phyloP scores from a whole-genome alignment of 192 early-diverging fungal species.

The Geranomyces variabilis region DNA sequence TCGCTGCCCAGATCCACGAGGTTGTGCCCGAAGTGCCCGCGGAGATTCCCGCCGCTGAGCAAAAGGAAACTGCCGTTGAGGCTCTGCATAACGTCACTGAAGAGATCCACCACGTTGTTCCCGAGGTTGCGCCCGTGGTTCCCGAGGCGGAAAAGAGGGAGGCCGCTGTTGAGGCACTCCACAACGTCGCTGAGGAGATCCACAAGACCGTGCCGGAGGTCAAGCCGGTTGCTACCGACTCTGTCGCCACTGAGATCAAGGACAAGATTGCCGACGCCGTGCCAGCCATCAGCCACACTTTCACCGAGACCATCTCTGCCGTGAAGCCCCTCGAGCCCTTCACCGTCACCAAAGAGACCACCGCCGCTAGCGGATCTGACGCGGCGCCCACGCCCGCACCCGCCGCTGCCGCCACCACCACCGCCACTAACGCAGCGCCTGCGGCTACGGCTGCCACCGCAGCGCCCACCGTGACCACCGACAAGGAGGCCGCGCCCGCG shows the following conservation, averaged over 20 bases:
- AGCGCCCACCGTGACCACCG: conserved; percentile 1
- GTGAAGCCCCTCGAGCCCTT: too few relatives aligned
- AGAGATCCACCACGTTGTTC: neutral
- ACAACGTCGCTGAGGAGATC: neutral
- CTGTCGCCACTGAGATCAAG: neutral
- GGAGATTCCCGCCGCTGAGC: neutral
- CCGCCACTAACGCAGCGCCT: too few relatives aligned
- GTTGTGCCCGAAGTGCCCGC: neutral
- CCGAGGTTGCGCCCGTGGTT: neutral
- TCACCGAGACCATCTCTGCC: too few relatives aligned
- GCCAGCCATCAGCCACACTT: too few relatives aligned
- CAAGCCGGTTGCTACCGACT: neutral
- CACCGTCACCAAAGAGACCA: too few relatives aligned
- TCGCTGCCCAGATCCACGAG: neutral
- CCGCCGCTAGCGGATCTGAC: too few relatives aligned
- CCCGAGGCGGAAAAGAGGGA: neutral
- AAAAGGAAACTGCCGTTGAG: neutral
- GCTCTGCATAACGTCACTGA: neutral
- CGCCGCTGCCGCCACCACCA: too few relatives aligned
- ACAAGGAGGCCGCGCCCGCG: neutral
- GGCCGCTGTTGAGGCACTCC: neutral
- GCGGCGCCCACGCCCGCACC: too few relatives aligned
- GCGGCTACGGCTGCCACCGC: neutral
- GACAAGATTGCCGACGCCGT: too few relatives aligned
- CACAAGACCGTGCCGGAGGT: neutral